These are phyloP conservation scores for Trichoderma afroharzianum DNA, from an alignment of 2,329 filamentous ascomycete genomes.

Conservation along the genomic window DNA sequence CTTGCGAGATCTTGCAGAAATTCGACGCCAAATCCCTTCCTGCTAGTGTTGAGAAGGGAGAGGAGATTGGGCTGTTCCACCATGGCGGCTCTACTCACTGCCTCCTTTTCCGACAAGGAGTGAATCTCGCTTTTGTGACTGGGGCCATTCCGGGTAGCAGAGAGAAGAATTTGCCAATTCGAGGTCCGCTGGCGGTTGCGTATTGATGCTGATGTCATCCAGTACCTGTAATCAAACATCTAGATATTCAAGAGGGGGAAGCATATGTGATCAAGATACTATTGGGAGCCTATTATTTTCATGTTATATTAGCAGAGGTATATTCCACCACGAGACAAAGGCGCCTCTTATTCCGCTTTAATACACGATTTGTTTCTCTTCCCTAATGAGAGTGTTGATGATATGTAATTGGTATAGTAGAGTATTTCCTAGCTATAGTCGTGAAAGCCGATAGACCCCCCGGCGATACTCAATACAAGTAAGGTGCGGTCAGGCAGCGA, in stretches of 20 bases:
- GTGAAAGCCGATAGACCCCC: fast-evolving
- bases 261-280: background rate
- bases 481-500: background rate
- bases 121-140: conserved; percentile 35
- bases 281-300: background rate
- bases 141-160: conserved; percentile 18
- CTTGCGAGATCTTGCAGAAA: conserved; percentile 50
- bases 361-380: too few relatives aligned
- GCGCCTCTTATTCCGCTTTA: too few relatives aligned
- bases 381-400: too few relatives aligned
- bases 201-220: background rate
- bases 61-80: conserved; percentile 70
- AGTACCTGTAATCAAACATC: background rate
- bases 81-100: conserved; percentile 66
- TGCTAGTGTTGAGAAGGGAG: conserved; percentile 48
- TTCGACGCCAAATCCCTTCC: conserved; percentile 15
- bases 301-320: background rate
- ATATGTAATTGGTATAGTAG: too few relatives aligned
- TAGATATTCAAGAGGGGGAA: background rate
- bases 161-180: conserved; percentile 21
- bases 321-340: too few relatives aligned
- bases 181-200: conserved; percentile 20
- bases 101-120: conserved; percentile 55
- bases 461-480: background rate
- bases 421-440: background rate